phyloP scores from a whole-genome alignment of 192 early-diverging fungal species.

The Thamnidium elegans region DNA sequence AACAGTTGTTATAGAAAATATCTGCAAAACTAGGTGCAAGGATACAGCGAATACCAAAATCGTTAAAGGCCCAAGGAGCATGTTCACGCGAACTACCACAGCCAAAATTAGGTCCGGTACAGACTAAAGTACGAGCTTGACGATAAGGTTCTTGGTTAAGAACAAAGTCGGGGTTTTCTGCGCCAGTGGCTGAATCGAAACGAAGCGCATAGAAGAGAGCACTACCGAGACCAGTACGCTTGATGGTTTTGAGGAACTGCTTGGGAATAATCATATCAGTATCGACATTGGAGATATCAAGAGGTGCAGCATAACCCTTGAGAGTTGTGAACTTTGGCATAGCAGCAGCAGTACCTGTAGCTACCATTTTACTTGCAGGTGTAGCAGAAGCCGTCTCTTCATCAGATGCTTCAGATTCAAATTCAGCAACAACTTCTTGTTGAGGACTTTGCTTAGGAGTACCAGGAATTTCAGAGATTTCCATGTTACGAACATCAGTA shows the following conservation, averaged over 20 bases:
- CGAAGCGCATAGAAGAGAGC: conserved; percentile 62
- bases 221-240: conserved; percentile 62
- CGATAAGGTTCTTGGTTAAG: conserved; percentile 57
- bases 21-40: conserved; percentile 68
- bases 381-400: conserved; percentile 4
- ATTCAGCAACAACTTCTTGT: conserved; percentile 32
- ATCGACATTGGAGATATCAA: conserved; percentile 62
- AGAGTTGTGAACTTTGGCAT: conserved; percentile 60
- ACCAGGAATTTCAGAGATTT: conserved; percentile 40
- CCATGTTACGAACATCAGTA: conserved; percentile 55
- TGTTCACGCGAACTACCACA: conserved; percentile 68
- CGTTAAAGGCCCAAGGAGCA: conserved; percentile 72
- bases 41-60: conserved; percentile 70
- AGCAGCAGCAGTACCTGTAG: conserved; percentile 25
- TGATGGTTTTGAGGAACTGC: conserved; percentile 75
- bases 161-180: conserved; percentile 55
- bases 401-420: conserved; percentile 5
- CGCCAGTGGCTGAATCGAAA: conserved; percentile 45
- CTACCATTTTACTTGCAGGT: conserved; percentile 8
- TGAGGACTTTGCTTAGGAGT: conserved; percentile 10
- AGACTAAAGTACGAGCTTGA: conserved; percentile 50
- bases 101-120: conserved; percentile 64
- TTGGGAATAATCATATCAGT: conserved; percentile 78
- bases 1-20: conserved; percentile 74
- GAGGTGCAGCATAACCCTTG: conserved; percentile 58